A percentile compares a stretch with the other conserved stretches of the same genome.
phyloP scores from a whole-genome alignment of 2,329 filamentous ascomycete species.

The Diplodia seriata region DNA sequence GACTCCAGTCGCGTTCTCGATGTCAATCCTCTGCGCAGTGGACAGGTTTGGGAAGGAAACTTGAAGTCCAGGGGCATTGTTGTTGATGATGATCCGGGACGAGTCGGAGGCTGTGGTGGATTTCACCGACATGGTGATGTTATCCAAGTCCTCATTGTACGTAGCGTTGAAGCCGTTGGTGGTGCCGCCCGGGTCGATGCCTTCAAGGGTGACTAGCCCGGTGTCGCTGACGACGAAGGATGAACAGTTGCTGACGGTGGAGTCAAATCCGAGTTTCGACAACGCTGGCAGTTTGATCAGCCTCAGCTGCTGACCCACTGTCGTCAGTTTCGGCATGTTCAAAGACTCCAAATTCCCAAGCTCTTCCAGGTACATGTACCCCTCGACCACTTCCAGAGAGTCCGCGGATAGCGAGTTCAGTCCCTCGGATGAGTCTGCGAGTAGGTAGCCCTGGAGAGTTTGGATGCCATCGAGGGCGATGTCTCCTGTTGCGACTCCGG shows the following conservation, averaged over 20 bases:
- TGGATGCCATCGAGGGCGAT: neutral
- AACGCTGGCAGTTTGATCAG: neutral
- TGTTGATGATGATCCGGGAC: neutral
- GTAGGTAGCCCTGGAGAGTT: neutral
- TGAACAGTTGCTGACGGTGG: neutral
- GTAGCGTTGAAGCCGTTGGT: slow-evolving; percentile 11
- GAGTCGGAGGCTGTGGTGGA: neutral
- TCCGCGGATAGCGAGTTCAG: neutral
- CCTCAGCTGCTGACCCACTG: neutral
- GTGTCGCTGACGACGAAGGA: neutral
- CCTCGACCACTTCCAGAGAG: neutral
- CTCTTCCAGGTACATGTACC: neutral
- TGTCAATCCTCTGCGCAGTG: neutral
- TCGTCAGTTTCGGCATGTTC: neutral
- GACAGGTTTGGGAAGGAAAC: neutral
- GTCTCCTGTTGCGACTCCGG: neutral
- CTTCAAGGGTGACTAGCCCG: neutral
- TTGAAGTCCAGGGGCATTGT: neutral
- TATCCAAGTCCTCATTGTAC: neutral
- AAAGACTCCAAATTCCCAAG: neutral
- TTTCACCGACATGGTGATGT: neutral
- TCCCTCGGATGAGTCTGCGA: neutral
- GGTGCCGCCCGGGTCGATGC: neutral
- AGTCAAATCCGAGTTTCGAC: neutral
- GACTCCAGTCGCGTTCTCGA: neutral